Base-by-base conservation (phyloP, 2,329 filamentous ascomycete genomes). In the Aureobasidium namibiae region DNA sequence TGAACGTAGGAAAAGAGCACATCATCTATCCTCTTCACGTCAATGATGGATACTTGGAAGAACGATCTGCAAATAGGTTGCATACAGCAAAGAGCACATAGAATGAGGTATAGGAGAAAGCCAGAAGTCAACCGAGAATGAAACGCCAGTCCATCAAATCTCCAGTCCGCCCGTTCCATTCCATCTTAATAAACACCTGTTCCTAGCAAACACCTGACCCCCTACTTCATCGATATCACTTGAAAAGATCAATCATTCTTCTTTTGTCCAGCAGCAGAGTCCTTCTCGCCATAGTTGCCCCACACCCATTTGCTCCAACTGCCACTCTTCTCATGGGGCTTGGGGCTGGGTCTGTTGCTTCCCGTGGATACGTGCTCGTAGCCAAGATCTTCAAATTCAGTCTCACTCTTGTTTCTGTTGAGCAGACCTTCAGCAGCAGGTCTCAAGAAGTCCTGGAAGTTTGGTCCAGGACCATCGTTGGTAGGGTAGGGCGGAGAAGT, bases 321-420 rank as follows among this genome's bases (percentile, higher is more conserved):
- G 50, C 57, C 29, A 57, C 58, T 11, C 61, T 59, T 59, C 0
- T 48, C 41, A 3, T 10, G 18, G 39, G 61, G 53, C n/a, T 45
- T 61, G 4, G 64, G 61, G 13, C 57, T 61, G 38, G 61, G 62
- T 7, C 61, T 61, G 23, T 61, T 52, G 18, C 44, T 34, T 45
- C 53, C 53, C 66, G 64, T 53, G n/a, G 70, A 69, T 66, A 73
- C 70, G 14, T 68, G 61, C 61, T 73, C 70, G 46, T 71, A 71
- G 11, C 65, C 68, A 2, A 73, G 64, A 57, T 73, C 70, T 61
- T 95, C 91, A 68, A 96, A 96, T 66, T 95, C 92, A 21, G 82
- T 83, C 70, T 96, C 91, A 71, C 89, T 95, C 63, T 85, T 85
- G 68, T 89, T 92, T 75, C 92, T 92, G 66, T 83, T 87, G 67